A percentile compares a stretch with the other conserved stretches of the same genome.
These are phyloP conservation scores for Hanseniaspora uvarum DNA, from an alignment of 1,139 yeast genomes.

Conservation along the genomic window DNA sequence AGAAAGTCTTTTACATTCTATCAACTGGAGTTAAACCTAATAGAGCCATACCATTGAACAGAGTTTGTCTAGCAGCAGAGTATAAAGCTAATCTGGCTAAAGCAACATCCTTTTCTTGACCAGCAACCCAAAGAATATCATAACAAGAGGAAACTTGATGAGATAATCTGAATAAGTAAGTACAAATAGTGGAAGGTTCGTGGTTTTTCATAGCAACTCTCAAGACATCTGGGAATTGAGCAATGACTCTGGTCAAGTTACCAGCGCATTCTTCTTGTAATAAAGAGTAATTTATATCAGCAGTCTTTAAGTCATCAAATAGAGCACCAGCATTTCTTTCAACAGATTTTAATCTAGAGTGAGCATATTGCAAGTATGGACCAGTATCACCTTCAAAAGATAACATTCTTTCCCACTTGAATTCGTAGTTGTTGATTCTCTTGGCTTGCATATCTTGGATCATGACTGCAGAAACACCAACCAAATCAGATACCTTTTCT, in stretches of 20 bases:
- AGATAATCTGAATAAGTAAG: constrained; percentile 82
- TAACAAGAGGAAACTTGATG: constrained; percentile 93
- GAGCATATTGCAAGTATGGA: constrained; percentile 97
- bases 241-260: constrained; percentile 63
- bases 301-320: constrained; percentile 41
- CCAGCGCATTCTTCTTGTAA: constrained; percentile 64
- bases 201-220: constrained; percentile 72
- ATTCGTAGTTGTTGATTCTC: constrained; percentile 90
- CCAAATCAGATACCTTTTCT: constrained; percentile 86
- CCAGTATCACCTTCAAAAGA: constrained; percentile 99
- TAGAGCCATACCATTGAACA: constrained; percentile 81
- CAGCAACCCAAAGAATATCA: constrained; percentile 94
- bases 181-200: constrained; percentile 92
- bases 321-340: constrained; percentile 65
- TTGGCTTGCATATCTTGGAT: constrained; percentile 98
- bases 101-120: constrained; percentile 82
- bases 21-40: constrained; percentile 95
- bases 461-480: constrained; percentile 97
- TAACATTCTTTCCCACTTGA: constrained; percentile 97
- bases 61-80: constrained; percentile 79
- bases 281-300: constrained; percentile 50
- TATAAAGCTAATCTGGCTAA: constrained; percentile 88
- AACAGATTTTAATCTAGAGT: constrained; percentile 90
- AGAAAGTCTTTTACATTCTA: constrained; percentile 58
- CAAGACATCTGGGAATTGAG: constrained; percentile 86